Percentiles rank a stretch among this genome's conserved stretches.
phyloP scores from a whole-genome alignment of 345 rosid genomes.

The Gossypium herbaceum region DNA sequence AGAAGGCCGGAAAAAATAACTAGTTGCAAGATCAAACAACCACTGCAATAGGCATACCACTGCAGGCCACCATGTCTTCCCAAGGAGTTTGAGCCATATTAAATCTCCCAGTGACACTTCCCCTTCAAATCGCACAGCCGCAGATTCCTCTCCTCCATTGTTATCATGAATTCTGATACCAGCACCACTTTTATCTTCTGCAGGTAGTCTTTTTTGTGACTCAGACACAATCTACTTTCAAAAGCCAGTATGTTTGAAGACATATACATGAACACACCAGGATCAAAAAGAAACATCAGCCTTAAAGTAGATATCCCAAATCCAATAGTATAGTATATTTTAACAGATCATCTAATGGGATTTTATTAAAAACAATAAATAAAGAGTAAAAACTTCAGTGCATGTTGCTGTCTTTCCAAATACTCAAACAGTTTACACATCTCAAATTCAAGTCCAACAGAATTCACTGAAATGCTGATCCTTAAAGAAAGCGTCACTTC shows the following conservation, averaged over 20 bases:
- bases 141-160: constrained; percentile 19
- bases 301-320: background rate
- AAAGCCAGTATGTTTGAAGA: constrained; percentile 4
- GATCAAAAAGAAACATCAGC: background rate
- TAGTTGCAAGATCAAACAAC: background rate
- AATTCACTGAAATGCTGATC: background rate
- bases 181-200: constrained; percentile 19
- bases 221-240: constrained; percentile 14
- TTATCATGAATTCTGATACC: constrained; percentile 16
- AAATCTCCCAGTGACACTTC: constrained; percentile 34
- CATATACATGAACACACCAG: background rate
- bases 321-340: background rate
- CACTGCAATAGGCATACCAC: constrained; percentile 31
- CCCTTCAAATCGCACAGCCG: constrained; percentile 20
- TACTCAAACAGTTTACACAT: background rate
- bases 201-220: constrained; percentile 4
- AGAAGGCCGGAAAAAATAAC: background rate
- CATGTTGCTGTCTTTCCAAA: background rate
- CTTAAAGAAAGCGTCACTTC: background rate
- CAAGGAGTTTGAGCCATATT: constrained; percentile 39
- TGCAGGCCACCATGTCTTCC: constrained; percentile 61
- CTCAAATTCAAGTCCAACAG: constrained; percentile 1
- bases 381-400: background rate
- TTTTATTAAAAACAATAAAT: background rate
- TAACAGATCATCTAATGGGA: background rate